Evolutionary conservation across 2,329 filamentous ascomycete genomes (phyloP), one percentile per base, ranked within the genome.

Genomic region (Ambrosiella xylebori): DNA sequence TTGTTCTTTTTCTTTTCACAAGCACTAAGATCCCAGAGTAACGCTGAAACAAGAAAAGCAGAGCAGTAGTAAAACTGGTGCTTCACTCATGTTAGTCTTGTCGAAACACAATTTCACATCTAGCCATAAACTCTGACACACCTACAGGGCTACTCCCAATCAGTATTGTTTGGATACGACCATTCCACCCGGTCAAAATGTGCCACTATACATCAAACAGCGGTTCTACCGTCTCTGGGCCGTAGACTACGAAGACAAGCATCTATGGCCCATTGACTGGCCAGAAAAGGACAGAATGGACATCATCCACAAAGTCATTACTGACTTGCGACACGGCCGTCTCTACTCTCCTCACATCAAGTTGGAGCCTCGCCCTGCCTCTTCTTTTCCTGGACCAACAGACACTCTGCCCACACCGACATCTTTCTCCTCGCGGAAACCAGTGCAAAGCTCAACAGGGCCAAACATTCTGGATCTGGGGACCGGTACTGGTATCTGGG

Each of bases 401-500:
- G 51, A 47, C 47, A 38, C 51, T 13, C 45, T 27, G 17, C 51
- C 56, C 2, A 54, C 57, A 9, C 57, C 57, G 40, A 58, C 57
- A 7, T 54, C 59, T 19, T 40, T 36, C 15, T 39, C 17, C 35
- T 19, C 52, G 7, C 37, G 50, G 12, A 60, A 60, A 45, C 56
- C 55, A 12, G 54, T 56, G 36, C 59, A 61, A 49, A 50, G n/a
- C 15, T 6, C 47, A 5, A 58, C 7, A 15, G 60, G 58, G 6
- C 66, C 65, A 37, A 70, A 72, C 55, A 74, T 85, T 53, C 66
- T 85, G 47, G 82, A 85, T 65, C 67, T 95, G 57, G 91, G 89
- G 47, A 90, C 85, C 62, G 91, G 90, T 17, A 95, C 88, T 0
- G 89, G 88, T 44, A 91, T 95, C 61, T 97, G 91, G 91, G 81